Conservation (phyloP, 352 stramenopile genomes). For the Lagenidium giganteum region DNA sequence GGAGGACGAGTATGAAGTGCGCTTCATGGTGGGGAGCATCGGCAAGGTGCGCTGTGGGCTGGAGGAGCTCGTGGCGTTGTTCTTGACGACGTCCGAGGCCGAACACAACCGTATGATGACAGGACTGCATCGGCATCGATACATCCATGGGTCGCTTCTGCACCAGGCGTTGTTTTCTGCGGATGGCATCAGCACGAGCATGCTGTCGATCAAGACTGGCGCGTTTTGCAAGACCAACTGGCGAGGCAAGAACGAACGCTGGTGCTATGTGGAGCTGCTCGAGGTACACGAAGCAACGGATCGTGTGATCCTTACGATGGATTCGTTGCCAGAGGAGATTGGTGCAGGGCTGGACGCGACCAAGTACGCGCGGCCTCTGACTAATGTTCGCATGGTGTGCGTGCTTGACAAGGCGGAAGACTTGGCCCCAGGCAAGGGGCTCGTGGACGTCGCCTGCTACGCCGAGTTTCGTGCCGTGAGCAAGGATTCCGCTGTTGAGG, state of each 20-base stretch:
- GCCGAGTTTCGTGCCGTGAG: too few species aligned
- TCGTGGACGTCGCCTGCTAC: too few species aligned
- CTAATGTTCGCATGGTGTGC: too few species aligned
- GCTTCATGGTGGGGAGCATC: conserved; percentile 19
- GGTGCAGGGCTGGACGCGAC: too few species aligned
- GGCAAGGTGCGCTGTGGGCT: conserved; percentile 26
- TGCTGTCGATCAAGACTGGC: conserved; percentile 31
- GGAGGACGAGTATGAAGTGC: conserved; percentile 11
- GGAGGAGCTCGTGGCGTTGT: conserved; percentile 24
- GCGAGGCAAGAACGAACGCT: conserved; percentile 2
- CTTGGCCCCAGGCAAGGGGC: too few species aligned
- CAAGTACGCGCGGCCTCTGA: too few species aligned
- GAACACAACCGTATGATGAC: conserved; percentile 34
- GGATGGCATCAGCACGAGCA: conserved; percentile 13
- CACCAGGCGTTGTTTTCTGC: conserved; percentile 15
- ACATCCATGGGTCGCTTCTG: conserved; percentile 47
- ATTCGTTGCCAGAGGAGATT: too few species aligned
- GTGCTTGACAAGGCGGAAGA: too few species aligned
- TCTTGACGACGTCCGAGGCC: conserved; percentile 20
- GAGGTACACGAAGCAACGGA: conserved; percentile 34
- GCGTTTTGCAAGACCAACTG: conserved; percentile 32
- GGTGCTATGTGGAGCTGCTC: too few species aligned
- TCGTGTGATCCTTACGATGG: too few species aligned
- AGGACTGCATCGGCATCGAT: conserved; percentile 26
- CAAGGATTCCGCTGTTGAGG: too few species aligned